Conservation (phyloP, 2,329 filamentous ascomycete species). For the Diplodia scrobiculata region DNA sequence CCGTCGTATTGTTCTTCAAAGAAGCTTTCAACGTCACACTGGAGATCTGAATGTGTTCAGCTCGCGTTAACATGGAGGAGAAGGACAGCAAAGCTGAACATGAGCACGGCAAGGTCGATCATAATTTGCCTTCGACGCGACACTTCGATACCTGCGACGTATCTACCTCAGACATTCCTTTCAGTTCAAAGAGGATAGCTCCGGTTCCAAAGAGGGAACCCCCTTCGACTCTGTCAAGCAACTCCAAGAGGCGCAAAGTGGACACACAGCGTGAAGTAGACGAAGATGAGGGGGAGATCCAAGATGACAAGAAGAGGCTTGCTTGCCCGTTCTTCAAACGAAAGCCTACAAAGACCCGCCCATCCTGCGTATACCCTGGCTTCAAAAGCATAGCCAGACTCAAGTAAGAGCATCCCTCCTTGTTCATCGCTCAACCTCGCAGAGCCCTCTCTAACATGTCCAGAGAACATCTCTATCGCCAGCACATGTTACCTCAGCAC, state of each 20-base stretch:
- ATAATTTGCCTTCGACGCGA: too few species aligned
- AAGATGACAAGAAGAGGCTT: not conserved
- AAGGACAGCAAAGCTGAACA: too few species aligned
- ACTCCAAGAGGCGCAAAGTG: not conserved
- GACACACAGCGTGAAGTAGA: not conserved
- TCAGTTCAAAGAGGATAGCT: too few species aligned
- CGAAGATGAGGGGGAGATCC: accelerated
- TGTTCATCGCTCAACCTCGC: not conserved
- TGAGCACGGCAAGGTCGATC: too few species aligned
- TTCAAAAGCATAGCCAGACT: slow-evolving; percentile 14
- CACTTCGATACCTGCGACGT: too few species aligned
- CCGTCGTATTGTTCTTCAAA: too few species aligned
- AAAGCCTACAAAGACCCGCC: not conserved
- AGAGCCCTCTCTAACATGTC: not conserved
- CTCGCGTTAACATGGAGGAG: too few species aligned
- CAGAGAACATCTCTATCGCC: slow-evolving; percentile 12
- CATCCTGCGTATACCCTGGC: slow-evolving; percentile 1
- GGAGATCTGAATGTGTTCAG: too few species aligned
- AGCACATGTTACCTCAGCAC: slow-evolving; percentile 2
- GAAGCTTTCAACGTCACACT: too few species aligned
- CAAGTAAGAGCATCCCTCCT: not conserved
- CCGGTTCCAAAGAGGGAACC: too few species aligned
- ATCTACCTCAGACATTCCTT: too few species aligned
- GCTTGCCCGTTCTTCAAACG: slow-evolving; percentile 16
- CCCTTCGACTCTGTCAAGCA: not conserved